These are phyloP conservation scores for Candida railenensis DNA, from an alignment of 805 yeast genomes.

Conservation along the genomic window DNA sequence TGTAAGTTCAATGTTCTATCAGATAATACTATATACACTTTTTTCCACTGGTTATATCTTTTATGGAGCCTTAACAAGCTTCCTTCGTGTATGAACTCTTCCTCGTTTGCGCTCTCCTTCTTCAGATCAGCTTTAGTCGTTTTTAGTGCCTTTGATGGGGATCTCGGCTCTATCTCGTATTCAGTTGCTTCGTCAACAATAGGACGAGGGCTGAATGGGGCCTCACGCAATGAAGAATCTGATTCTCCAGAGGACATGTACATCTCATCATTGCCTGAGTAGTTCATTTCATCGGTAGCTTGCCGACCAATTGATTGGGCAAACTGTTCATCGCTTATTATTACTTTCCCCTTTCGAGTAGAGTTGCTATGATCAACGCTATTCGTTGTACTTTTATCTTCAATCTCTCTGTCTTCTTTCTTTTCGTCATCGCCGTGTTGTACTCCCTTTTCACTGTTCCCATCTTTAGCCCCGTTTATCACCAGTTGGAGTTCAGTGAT, in stretches of 20 bases:
- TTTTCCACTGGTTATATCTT: slow-evolving; percentile 49
- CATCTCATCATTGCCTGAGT: slow-evolving; percentile 8
- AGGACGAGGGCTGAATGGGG: background rate
- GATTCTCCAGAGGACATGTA: slow-evolving; percentile 10
- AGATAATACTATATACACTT: slow-evolving; percentile 43
- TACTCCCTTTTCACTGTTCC: background rate
- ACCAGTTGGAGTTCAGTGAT: slow-evolving; percentile 8
- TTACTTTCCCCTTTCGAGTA: background rate
- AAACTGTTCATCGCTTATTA: no score
- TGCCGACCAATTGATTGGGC: background rate
- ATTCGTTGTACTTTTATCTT: background rate
- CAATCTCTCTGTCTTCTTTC: background rate
- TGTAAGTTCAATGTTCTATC: slow-evolving; percentile 39
- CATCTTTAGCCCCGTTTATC: background rate
- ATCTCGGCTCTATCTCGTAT: background rate
- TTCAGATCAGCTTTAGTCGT: no score
- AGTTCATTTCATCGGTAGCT: slow-evolving; percentile 5
- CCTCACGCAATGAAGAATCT: slow-evolving; percentile 7
- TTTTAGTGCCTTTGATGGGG: background rate
- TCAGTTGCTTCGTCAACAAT: slow-evolving; percentile 5
- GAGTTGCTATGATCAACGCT: background rate
- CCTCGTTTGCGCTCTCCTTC: slow-evolving; percentile 3
- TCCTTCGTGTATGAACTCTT: slow-evolving; percentile 38
- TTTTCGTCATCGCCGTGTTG: slow-evolving; percentile 7
- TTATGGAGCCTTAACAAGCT: slow-evolving; percentile 38